phyloP scores from a whole-genome alignment of 768 basidiomycete genomes.

The Aureoboletus auriporus region DNA sequence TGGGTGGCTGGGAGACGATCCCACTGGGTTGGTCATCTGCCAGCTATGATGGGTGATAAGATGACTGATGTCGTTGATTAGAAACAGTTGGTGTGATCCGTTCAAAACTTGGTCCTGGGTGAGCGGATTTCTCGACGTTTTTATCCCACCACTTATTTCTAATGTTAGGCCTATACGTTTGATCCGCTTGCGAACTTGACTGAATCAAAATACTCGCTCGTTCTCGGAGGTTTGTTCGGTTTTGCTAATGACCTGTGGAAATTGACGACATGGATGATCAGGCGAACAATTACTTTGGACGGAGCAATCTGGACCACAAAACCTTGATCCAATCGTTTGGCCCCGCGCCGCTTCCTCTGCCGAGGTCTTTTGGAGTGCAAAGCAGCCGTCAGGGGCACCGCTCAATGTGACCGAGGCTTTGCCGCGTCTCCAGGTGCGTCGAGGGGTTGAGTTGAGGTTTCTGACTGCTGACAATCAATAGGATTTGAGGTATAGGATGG shows the following conservation, averaged over 20 bases:
- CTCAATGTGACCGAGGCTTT: constrained; percentile 37
- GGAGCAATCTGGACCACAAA: constrained; percentile 42
- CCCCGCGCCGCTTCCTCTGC: constrained; percentile 44
- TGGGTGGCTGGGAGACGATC: constrained; percentile 38
- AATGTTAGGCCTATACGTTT: constrained; percentile 30
- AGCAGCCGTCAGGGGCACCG: constrained; percentile 31
- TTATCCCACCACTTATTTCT: background rate
- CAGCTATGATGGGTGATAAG: background rate
- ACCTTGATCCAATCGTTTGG: constrained; percentile 45
- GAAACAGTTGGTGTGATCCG: constrained; percentile 47
- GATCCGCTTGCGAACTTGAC: constrained; percentile 46
- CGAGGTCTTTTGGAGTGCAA: constrained; percentile 53
- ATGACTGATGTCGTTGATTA: constrained; percentile 10
- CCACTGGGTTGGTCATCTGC: constrained; percentile 26
- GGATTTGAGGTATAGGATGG: constrained; percentile 47
- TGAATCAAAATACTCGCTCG: constrained; percentile 30
- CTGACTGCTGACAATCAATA: background rate
- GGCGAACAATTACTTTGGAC: constrained; percentile 42
- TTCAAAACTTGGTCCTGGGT: constrained; percentile 52
- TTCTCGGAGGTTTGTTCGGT: constrained; percentile 36
- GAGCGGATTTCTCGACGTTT: constrained; percentile 8
- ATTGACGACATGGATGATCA: constrained; percentile 9
- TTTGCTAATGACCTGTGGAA: too few relatives aligned
- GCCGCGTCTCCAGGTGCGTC: constrained; percentile 44
- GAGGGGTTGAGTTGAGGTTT: too few relatives aligned